These are phyloP conservation scores for Cladorrhinum sp. DNA, from an alignment of 2,329 filamentous ascomycete species.

Conservation along the genomic window DNA sequence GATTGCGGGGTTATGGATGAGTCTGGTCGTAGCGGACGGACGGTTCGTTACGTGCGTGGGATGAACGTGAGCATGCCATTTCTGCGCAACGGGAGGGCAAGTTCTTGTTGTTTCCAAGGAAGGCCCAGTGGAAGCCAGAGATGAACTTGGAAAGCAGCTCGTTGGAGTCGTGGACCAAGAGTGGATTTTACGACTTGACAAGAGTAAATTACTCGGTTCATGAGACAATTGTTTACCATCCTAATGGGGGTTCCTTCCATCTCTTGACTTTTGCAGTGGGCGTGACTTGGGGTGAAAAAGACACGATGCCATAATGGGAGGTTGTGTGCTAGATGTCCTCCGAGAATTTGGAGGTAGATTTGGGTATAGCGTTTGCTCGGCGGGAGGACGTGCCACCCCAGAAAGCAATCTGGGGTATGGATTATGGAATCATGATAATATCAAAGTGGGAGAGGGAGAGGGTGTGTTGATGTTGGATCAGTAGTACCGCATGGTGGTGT, in stretches of 20 bases:
- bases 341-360: slow-evolving; percentile 18
- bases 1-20: background rate
- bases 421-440: background rate
- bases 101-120: background rate
- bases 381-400: slow-evolving; percentile 9
- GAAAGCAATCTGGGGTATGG: background rate
- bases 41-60: background rate
- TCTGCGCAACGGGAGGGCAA: background rate
- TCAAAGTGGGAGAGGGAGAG: background rate
- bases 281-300: background rate
- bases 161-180: background rate
- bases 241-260: background rate
- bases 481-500: background rate
- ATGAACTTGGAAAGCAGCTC: background rate
- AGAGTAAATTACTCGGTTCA: background rate
- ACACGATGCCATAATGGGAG: slow-evolving; percentile 6
- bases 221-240: background rate
- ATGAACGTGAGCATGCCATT: background rate
- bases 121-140: background rate
- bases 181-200: background rate
- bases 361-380: slow-evolving; percentile 16
- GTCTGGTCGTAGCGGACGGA: background rate
- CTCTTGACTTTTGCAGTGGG: background rate
- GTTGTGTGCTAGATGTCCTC: slow-evolving; percentile 4
- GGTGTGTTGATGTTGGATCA: background rate